These are phyloP conservation scores for Alternaria arborescens DNA, from an alignment of 2,329 filamentous ascomycete species.

Conservation along the genomic window DNA sequence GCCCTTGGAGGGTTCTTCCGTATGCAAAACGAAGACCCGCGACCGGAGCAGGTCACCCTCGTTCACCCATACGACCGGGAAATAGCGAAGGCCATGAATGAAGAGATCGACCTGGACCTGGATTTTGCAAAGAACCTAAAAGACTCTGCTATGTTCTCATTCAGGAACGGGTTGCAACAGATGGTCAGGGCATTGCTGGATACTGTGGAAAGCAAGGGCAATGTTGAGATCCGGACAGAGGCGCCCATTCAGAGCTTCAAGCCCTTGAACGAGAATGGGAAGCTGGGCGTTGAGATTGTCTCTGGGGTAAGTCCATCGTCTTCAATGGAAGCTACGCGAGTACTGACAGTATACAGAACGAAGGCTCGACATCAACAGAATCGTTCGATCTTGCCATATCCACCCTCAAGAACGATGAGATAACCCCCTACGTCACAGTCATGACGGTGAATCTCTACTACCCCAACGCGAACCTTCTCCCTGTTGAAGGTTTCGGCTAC, in stretches of 20 bases:
- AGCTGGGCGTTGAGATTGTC: slow-evolving; percentile 33
- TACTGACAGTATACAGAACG: slow-evolving; percentile 27
- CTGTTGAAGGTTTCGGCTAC: slow-evolving; percentile 83
- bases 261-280: slow-evolving; percentile 15
- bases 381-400: slow-evolving; percentile 45
- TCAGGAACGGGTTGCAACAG: slow-evolving; percentile 55
- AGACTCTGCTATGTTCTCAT: slow-evolving; percentile 53
- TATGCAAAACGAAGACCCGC: slow-evolving; percentile 25
- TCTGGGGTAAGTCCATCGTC: slow-evolving; percentile 30
- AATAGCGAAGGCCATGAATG: slow-evolving; percentile 39
- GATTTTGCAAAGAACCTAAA: slow-evolving; percentile 44
- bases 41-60: slow-evolving; percentile 9
- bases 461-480: slow-evolving; percentile 68
- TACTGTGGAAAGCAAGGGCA: slow-evolving; percentile 48
- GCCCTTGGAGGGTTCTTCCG: slow-evolving; percentile 31
- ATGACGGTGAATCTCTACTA: slow-evolving; percentile 95
- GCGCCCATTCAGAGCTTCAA: slow-evolving; percentile 37
- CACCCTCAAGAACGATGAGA: slow-evolving; percentile 53
- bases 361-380: slow-evolving; percentile 21
- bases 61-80: slow-evolving; percentile 36
- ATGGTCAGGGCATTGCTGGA: slow-evolving; percentile 50
- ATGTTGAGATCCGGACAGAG: slow-evolving; percentile 52
- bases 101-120: slow-evolving; percentile 46
- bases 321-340: neutral
- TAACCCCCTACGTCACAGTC: slow-evolving; percentile 76